Conservation (phyloP, 331 rosid genomes). For the Prunus yedoensis region DNA sequence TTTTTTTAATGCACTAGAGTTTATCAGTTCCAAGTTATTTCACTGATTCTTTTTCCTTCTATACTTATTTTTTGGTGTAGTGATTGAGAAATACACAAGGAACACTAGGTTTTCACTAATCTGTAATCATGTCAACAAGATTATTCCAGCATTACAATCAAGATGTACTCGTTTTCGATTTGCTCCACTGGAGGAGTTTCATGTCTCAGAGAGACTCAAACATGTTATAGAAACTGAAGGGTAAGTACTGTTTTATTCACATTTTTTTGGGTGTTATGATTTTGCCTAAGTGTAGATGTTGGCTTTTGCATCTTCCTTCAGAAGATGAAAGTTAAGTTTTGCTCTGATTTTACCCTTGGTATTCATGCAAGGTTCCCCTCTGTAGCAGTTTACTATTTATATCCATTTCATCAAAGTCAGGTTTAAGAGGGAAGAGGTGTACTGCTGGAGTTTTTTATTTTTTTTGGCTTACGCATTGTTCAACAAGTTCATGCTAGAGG, state of each 20-base stretch:
- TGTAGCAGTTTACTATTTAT: background rate
- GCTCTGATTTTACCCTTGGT: background rate
- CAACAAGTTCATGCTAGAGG: background rate
- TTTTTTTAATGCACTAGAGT: background rate
- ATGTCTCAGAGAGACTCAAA: conserved; percentile 79
- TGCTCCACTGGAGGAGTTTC: conserved; percentile 87
- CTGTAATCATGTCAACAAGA: conserved; percentile 89
- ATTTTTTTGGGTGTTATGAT: conserved; percentile 6
- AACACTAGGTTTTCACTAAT: conserved; percentile 83
- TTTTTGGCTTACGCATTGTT: background rate
- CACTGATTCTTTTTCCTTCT: conserved; percentile 7
- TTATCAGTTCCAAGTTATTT: background rate
- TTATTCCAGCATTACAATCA: conserved; percentile 84
- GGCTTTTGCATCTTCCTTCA: background rate
- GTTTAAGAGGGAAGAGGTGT: background rate
- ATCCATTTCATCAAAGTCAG: background rate
- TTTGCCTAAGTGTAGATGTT: background rate
- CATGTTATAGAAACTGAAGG: conserved; percentile 81
- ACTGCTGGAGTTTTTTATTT: background rate
- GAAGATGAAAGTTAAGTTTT: background rate
- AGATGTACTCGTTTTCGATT: conserved; percentile 93
- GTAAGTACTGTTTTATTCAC: conserved; percentile 35
- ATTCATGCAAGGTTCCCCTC: background rate
- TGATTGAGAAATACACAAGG: conserved; percentile 88
- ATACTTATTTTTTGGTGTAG: conserved; percentile 36